Conservation (phyloP, 176 grass and related monocot species). For the Carex myosuroides region DNA sequence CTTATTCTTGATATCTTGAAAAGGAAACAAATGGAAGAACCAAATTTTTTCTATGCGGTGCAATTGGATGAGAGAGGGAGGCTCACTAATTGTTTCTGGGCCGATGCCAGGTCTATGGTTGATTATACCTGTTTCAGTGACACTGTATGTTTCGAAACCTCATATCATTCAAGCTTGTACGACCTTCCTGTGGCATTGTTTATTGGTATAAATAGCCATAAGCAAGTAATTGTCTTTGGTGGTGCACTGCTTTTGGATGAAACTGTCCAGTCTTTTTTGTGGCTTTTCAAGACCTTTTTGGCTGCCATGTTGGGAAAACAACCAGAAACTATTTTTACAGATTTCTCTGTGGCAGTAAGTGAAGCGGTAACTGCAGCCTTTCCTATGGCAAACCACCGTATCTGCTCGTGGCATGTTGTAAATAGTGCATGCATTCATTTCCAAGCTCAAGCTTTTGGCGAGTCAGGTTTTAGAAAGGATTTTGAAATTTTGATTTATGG, state of each 20-base stretch:
- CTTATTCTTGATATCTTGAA: conserved; percentile 37
- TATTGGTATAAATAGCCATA: conserved; percentile 42
- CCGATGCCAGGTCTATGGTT: conserved; percentile 24
- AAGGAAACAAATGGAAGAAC: conserved; percentile 42
- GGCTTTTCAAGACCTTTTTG: conserved; percentile 37
- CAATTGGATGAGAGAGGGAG: conserved; percentile 36
- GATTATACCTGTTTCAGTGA: conserved; percentile 38
- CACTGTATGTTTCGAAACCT: conserved; percentile 28
- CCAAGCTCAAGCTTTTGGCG: conserved; percentile 1
- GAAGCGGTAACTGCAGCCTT: conserved; percentile 25
- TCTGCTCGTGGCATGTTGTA: conserved; percentile 38
- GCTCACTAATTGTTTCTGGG: conserved; percentile 41
- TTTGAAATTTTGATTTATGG: conserved; percentile 39
- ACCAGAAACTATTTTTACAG: conserved; percentile 39
- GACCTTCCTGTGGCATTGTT: conserved; percentile 37
- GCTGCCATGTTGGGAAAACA: conserved; percentile 33
- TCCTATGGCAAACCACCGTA: conserved; percentile 13
- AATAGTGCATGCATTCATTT: conserved; percentile 25
- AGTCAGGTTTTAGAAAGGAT: conserved; percentile 31
- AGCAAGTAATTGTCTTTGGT: conserved; percentile 39
- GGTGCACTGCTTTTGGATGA: conserved; percentile 41
- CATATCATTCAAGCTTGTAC: conserved; percentile 24
- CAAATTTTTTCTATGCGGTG: conserved; percentile 39
- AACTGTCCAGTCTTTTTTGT: conserved; percentile 33
- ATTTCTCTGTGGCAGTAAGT: conserved; percentile 31